Conservation (phyloP, 2,329 filamentous ascomycete genomes). For the Pseudocercospora fijiensis region DNA sequence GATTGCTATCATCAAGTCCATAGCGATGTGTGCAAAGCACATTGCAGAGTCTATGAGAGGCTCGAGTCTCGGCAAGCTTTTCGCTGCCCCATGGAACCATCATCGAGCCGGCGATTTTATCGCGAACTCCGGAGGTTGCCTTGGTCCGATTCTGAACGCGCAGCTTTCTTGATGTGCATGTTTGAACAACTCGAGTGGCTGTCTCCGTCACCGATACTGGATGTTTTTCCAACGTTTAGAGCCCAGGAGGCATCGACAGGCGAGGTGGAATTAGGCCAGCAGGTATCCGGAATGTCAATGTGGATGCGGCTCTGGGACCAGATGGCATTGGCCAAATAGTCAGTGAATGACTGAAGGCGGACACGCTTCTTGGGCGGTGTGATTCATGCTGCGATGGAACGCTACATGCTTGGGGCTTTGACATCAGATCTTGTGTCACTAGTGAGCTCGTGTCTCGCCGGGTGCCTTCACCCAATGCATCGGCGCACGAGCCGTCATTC, state of each 20-base stretch:
- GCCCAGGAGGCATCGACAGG: neutral
- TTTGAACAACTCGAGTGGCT: neutral
- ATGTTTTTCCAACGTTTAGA: neutral
- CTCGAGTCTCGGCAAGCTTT: conserved; percentile 3
- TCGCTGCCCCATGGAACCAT: neutral
- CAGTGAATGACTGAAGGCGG: neutral
- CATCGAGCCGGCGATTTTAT: neutral
- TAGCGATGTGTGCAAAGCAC: neutral
- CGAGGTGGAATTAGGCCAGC: neutral
- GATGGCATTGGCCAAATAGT: neutral
- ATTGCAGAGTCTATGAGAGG: neutral
- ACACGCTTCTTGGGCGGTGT: neutral
- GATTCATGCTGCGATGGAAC: neutral
- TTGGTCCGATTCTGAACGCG: neutral
- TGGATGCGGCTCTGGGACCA: neutral
- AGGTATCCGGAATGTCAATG: neutral
- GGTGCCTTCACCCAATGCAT: neutral
- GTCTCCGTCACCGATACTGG: neutral
- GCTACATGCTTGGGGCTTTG: neutral
- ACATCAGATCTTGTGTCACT: neutral
- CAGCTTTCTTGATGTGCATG: neutral
- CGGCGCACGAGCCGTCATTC: neutral
- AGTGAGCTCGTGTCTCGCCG: neutral
- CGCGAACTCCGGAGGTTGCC: neutral
- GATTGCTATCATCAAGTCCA: neutral